Conservation (phyloP, 1,284 basidiomycete genomes). For the Cystobasidium slooffiae region DNA sequence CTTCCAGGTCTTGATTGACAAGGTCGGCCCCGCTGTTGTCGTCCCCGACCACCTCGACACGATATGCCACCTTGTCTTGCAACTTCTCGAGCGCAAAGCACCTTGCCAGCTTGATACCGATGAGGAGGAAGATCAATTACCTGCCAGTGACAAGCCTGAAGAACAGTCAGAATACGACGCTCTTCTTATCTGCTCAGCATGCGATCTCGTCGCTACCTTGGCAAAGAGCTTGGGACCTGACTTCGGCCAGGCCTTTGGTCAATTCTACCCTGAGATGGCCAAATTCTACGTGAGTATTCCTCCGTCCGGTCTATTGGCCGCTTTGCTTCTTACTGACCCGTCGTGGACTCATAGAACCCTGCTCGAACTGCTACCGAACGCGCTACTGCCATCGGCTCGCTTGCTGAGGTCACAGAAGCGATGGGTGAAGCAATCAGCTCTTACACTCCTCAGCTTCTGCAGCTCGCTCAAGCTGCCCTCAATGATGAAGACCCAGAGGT, state of each 20-base stretch:
- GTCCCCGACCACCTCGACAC: slow-evolving; percentile 70
- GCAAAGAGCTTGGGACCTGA: slow-evolving; percentile 82
- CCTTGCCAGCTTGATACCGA: slow-evolving; percentile 96
- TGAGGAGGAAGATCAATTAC: slow-evolving; percentile 77
- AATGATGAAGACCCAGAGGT: slow-evolving; percentile 87
- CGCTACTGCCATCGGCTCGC: slow-evolving; percentile 87
- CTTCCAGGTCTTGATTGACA: slow-evolving; percentile 52
- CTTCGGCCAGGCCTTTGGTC: slow-evolving; percentile 80
- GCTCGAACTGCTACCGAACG: slow-evolving; percentile 86
- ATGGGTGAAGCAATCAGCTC: slow-evolving; percentile 84
- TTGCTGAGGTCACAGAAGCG: slow-evolving; percentile 94
- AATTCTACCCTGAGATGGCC: slow-evolving; percentile 85
- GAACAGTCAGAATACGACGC: slow-evolving; percentile 95
- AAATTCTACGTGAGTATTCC: slow-evolving; percentile 81
- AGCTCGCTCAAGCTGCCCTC: slow-evolving; percentile 81
- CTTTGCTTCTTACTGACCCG: slow-evolving; percentile 45
- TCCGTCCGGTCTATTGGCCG: neutral
- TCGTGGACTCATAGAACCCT: slow-evolving; percentile 65
- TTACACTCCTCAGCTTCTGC: slow-evolving; percentile 76
- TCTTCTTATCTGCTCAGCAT: slow-evolving; percentile 89
- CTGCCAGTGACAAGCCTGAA: slow-evolving; percentile 66
- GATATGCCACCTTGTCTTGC: slow-evolving; percentile 76
- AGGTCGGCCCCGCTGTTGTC: slow-evolving; percentile 52
- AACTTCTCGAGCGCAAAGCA: slow-evolving; percentile 88
- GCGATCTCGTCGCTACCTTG: slow-evolving; percentile 89